Conservation (phyloP, 2,329 filamentous ascomycete species). For the Nigrograna mackinnonii region DNA sequence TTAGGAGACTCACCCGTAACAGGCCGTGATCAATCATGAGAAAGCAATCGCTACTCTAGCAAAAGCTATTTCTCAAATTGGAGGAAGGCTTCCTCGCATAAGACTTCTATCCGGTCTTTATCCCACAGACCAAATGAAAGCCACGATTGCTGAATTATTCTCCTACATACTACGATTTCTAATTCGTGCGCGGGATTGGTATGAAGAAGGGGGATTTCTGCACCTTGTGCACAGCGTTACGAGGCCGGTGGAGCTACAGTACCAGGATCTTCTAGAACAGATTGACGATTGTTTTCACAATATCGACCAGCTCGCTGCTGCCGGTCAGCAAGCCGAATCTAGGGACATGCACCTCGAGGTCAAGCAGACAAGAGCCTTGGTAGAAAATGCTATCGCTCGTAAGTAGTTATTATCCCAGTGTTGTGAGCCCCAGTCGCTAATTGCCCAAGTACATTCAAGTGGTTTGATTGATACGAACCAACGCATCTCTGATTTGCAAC, state of each 20-base stretch:
- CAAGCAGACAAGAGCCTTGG: background rate
- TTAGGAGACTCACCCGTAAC: too few relatives aligned
- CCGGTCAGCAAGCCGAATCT: constrained; percentile 5
- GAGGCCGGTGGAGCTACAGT: constrained; percentile 9
- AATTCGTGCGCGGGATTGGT: too few relatives aligned
- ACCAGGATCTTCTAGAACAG: constrained; percentile 7
- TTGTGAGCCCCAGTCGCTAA: too few relatives aligned
- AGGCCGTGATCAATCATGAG: constrained; percentile 7
- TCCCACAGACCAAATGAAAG: constrained; percentile 1
- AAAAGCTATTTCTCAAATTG: constrained; percentile 10
- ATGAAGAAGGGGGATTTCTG: background rate
- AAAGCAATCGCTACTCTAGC: constrained; percentile 5
- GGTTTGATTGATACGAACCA: too few relatives aligned
- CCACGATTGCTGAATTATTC: constrained; percentile 7
- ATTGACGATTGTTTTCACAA: background rate
- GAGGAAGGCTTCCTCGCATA: constrained; percentile 6
- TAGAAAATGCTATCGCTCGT: background rate
- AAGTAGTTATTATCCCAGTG: background rate
- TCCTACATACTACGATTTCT: constrained; percentile 11
- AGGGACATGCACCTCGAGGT: constrained; percentile 8
- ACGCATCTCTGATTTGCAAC: too few relatives aligned
- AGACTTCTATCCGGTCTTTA: constrained; percentile 3
- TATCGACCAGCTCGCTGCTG: constrained; percentile 3
- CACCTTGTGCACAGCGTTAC: constrained; percentile 1
- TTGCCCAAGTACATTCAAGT: too few relatives aligned